phyloP scores from a whole-genome alignment of 192 early-diverging fungal species.

The Podila verticillata region DNA sequence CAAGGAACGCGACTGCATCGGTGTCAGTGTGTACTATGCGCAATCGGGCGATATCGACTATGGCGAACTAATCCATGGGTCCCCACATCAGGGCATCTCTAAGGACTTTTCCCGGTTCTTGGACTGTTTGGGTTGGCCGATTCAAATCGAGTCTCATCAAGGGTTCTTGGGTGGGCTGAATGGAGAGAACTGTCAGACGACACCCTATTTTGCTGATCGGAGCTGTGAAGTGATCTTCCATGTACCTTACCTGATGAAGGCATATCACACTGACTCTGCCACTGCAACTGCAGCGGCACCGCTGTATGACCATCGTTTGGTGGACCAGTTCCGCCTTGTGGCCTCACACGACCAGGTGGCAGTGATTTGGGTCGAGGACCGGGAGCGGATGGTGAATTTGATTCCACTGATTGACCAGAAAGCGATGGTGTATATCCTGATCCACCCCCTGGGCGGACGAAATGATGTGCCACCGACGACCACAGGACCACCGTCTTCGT shows the following conservation, averaged over 20 bases:
- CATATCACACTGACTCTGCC: slow-evolving; percentile 4
- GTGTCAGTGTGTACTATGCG: slow-evolving; percentile 71
- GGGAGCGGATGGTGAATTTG: slow-evolving; percentile 50
- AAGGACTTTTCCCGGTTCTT: slow-evolving; percentile 77
- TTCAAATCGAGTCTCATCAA: slow-evolving; percentile 64
- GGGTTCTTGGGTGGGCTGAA: slow-evolving; percentile 73
- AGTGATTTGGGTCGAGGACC: slow-evolving; percentile 81
- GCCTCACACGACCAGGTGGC: slow-evolving; percentile 69
- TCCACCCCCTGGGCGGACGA: slow-evolving; percentile 69
- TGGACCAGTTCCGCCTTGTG: slow-evolving; percentile 53
- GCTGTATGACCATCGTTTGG: slow-evolving; percentile 51
- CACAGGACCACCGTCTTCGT: neutral
- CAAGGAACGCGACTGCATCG: slow-evolving; percentile 78
- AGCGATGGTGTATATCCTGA: slow-evolving; percentile 69
- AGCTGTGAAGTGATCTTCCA: slow-evolving; percentile 77
- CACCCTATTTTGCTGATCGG: slow-evolving; percentile 77
- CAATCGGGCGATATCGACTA: slow-evolving; percentile 59
- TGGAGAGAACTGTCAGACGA: slow-evolving; percentile 60
- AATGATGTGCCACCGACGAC: neutral
- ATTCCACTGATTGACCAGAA: slow-evolving; percentile 51
- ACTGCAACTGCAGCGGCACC: slow-evolving; percentile 4
- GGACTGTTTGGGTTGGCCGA: slow-evolving; percentile 77
- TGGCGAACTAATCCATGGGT: slow-evolving; percentile 61
- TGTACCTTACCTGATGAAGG: slow-evolving; percentile 69
- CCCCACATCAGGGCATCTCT: slow-evolving; percentile 43